Evolutionary conservation across 345 rosid genomes (phyloP).

Genomic region (Theobroma cacao): DNA sequence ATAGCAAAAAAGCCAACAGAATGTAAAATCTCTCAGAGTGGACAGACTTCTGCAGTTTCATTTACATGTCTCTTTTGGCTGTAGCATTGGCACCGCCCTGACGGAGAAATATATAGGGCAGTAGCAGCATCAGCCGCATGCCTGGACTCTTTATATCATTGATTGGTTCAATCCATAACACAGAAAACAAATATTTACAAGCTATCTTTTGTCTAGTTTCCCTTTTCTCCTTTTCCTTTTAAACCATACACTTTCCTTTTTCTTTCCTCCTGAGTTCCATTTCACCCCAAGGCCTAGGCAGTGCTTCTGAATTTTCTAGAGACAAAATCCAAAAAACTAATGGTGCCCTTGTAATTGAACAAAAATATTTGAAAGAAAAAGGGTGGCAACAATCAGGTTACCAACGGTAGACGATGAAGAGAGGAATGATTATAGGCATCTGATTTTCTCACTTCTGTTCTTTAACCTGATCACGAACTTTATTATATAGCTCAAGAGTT

Average conservation of each 20-base stretch:
- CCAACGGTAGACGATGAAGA: slow-evolving; percentile 12
- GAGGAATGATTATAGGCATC: slow-evolving; percentile 13
- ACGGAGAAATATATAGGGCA: background rate
- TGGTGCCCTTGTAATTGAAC: slow-evolving; percentile 25
- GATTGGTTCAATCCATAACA: slow-evolving; percentile 26
- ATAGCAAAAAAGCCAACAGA: slow-evolving; percentile 8
- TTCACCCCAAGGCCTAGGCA: slow-evolving; percentile 4
- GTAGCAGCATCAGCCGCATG: slow-evolving; percentile 20
- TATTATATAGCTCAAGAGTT: slow-evolving; percentile 61
- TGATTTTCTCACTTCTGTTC: slow-evolving; percentile 28
- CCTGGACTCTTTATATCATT: slow-evolving; percentile 26
- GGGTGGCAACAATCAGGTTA: slow-evolving; percentile 25
- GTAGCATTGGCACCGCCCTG: slow-evolving; percentile 10
- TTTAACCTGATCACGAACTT: slow-evolving; percentile 39
- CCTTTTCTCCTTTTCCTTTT: background rate
- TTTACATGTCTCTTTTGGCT: slow-evolving; percentile 14
- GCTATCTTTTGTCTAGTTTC: slow-evolving; percentile 36
- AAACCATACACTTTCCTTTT: background rate
- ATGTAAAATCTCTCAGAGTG: slow-evolving; percentile 1
- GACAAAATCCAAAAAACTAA: slow-evolving; percentile 32
- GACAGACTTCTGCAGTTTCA: slow-evolving; percentile 22
- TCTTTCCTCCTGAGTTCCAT: background rate
- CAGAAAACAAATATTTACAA: slow-evolving; percentile 30
- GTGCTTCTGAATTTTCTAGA: slow-evolving; percentile 18
- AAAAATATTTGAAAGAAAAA: slow-evolving; percentile 11